Evolutionary conservation across 2,329 filamentous ascomycete genomes (phyloP).

Genomic region (Colletotrichum sidae): DNA sequence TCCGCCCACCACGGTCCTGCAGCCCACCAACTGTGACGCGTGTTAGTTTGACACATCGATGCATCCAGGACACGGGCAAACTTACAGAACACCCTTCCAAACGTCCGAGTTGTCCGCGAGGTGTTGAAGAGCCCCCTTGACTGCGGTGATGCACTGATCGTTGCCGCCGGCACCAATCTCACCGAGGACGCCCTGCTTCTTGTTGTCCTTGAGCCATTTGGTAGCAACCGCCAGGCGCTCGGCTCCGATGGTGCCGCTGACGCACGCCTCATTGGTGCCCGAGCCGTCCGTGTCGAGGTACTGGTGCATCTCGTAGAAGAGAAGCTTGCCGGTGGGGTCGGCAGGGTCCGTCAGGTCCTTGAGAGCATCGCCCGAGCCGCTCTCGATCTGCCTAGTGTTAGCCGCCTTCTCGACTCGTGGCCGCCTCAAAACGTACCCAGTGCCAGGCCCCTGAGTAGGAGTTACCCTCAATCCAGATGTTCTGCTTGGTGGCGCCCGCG

Average conservation of each 20-base stretch:
- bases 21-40: conserved; percentile 49
- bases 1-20: conserved; percentile 65
- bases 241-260: conserved; percentile 55
- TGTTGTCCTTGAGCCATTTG: conserved; percentile 60
- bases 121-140: conserved; percentile 60
- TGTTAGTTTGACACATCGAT: not conserved
- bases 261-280: conserved; percentile 56
- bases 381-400: conserved; percentile 40
- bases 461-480: conserved; percentile 63
- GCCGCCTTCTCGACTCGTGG: not conserved
- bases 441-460: conserved; percentile 58
- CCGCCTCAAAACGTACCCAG: conserved; percentile 17
- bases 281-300: conserved; percentile 63
- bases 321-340: conserved; percentile 53
- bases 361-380: conserved; percentile 49
- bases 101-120: conserved; percentile 62
- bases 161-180: conserved; percentile 63
- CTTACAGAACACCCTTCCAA: conserved; percentile 54
- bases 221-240: conserved; percentile 59
- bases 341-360: conserved; percentile 55
- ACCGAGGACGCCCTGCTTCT: conserved; percentile 61
- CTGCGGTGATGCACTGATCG: conserved; percentile 57
- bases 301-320: conserved; percentile 65
- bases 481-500: conserved; percentile 62
- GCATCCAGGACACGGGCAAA: not conserved